Percentiles rank a stretch among this genome's conserved stretches.
Evolutionary conservation across 2,329 filamentous ascomycete species (phyloP).

Genomic region (Trichoderma oligosporum): DNA sequence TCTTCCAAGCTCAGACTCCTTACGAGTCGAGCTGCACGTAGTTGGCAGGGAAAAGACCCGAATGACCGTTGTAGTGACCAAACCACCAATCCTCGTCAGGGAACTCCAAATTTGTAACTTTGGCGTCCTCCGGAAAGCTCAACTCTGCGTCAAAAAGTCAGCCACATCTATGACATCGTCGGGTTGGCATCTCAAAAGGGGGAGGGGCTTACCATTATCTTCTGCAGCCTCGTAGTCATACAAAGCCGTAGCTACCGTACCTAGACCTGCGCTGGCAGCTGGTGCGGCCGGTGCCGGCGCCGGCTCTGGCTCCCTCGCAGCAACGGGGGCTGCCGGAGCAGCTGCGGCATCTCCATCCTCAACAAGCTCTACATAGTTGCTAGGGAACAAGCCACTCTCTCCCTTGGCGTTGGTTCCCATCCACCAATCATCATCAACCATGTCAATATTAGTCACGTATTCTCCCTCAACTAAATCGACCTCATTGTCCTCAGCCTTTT

Average conservation of each 20-base stretch:
- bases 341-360: slow-evolving; percentile 52
- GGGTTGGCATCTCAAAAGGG: neutral
- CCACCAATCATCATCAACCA: slow-evolving; percentile 99
- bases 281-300: slow-evolving; percentile 35
- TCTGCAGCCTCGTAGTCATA: slow-evolving; percentile 98
- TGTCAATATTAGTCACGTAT: slow-evolving; percentile 85
- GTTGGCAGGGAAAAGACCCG: slow-evolving; percentile 79
- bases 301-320: slow-evolving; percentile 28
- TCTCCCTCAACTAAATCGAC: slow-evolving; percentile 87
- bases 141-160: slow-evolving; percentile 50
- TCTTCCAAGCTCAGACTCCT: neutral
- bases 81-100: slow-evolving; percentile 99
- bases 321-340: slow-evolving; percentile 32
- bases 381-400: slow-evolving; percentile 88
- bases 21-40: slow-evolving; percentile 58
- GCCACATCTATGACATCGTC: slow-evolving; percentile 11
- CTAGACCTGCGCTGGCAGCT: slow-evolving; percentile 39
- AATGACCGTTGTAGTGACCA: slow-evolving; percentile 73
- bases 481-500: slow-evolving; percentile 96
- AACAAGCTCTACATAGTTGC: slow-evolving; percentile 90
- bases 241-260: slow-evolving; percentile 73
- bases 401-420: slow-evolving; percentile 84
- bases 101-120: slow-evolving; percentile 80
- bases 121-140: slow-evolving; percentile 86
- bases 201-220: slow-evolving; percentile 65